Evolutionary conservation across 116 monocot genomes (phyloP).

Genomic region (Zostera marina): DNA sequence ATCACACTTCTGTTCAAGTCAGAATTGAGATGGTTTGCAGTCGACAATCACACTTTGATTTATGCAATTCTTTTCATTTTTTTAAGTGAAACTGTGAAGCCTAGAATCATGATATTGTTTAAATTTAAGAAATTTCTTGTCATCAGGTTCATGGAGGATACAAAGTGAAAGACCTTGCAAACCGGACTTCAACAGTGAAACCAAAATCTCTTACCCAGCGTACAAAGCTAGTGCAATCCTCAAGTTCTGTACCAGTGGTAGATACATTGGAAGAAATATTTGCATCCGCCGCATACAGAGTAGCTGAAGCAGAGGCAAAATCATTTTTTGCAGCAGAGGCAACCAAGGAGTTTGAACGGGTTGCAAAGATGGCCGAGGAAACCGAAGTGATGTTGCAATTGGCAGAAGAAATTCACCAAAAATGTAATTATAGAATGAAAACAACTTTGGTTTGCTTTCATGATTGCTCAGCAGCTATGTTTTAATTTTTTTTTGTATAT

Average conservation of each 20-base stretch:
- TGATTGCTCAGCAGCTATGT: no score
- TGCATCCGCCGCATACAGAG: slow-evolving; percentile 37
- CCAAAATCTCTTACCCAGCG: slow-evolving; percentile 43
- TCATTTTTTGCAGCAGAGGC: slow-evolving; percentile 66
- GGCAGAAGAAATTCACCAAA: slow-evolving; percentile 51
- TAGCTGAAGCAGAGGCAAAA: slow-evolving; percentile 81
- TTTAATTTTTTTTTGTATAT: no score
- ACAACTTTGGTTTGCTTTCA: not conserved
- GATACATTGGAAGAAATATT: slow-evolving; percentile 23
- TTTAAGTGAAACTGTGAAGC: not conserved
- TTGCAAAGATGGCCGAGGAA: slow-evolving; percentile 57
- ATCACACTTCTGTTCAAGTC: not conserved
- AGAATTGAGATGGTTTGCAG: no score
- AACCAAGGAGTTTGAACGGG: slow-evolving; percentile 52
- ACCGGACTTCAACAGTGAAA: slow-evolving; percentile 43
- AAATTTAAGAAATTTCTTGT: not conserved
- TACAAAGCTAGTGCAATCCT: slow-evolving; percentile 9
- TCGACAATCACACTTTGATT: not conserved
- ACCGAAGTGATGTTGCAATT: slow-evolving; percentile 36
- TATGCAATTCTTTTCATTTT: not conserved
- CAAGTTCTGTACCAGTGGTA: not conserved
- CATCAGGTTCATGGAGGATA: slow-evolving; percentile 47
- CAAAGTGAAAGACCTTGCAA: slow-evolving; percentile 40
- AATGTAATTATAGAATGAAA: slow-evolving; percentile 29
- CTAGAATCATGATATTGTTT: not conserved